A percentile compares a stretch with the other conserved stretches of the same genome.
Evolutionary conservation across 495 filamentous ascomycete species (phyloP).

Genomic region (Stereocaulon alpinum): DNA sequence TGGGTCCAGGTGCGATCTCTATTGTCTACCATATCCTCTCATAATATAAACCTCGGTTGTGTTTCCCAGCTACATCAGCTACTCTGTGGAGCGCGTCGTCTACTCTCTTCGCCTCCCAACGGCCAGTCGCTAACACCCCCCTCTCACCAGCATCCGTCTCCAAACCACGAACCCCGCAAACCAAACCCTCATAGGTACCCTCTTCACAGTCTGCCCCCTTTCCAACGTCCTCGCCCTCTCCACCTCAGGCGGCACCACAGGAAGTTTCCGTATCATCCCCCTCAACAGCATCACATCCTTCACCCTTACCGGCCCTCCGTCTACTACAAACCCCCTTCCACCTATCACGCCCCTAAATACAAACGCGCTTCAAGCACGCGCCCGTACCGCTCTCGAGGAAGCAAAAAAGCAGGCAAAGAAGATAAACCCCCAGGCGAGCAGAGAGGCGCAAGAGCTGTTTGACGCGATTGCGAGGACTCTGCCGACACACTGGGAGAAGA

Average conservation of each 20-base stretch:
- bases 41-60: neutral
- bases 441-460: conserved; percentile 60
- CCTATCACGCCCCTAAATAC: conserved; percentile 36
- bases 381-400: conserved; percentile 42
- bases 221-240: conserved; percentile 57
- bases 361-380: conserved; percentile 42
- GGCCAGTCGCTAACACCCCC: conserved; percentile 2
- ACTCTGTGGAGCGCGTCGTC: neutral
- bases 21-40: too few species aligned
- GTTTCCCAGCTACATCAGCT: neutral
- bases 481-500: conserved; percentile 53
- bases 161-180: conserved; percentile 43
- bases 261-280: conserved; percentile 43
- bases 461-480: conserved; percentile 54
- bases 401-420: conserved; percentile 44
- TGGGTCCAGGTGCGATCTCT: conserved; percentile 39
- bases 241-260: conserved; percentile 35
- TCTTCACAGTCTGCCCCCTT: conserved; percentile 57
- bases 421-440: conserved; percentile 51
- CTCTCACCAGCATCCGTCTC: conserved; percentile 44
- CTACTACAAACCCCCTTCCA: conserved; percentile 30
- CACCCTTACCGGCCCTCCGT: conserved; percentile 34
- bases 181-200: conserved; percentile 48
- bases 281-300: conserved; percentile 54
- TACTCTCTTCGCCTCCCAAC: neutral